A percentile compares a stretch with the other conserved stretches of the same genome.
phyloP scores from a whole-genome alignment of 768 basidiomycete genomes.

The Floccularia luteovirens region DNA sequence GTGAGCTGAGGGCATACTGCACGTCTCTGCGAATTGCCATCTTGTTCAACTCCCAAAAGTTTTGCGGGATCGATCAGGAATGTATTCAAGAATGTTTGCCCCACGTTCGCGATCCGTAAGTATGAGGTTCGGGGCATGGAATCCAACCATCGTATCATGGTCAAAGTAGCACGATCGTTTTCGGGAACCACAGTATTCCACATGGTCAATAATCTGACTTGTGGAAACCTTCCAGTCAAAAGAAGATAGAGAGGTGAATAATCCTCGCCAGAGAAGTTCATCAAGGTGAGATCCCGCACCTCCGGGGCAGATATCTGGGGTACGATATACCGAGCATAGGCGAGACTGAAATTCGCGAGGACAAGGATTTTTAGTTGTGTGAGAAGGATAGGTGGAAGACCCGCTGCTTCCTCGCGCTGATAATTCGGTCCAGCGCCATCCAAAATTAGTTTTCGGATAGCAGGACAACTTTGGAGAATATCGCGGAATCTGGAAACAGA shows the following conservation, averaged over 20 bases:
- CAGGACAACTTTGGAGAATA: conserved; percentile 41
- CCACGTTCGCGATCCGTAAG: conserved; percentile 39
- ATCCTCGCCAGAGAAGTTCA: conserved; percentile 43
- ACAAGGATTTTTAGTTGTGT: conserved; percentile 42
- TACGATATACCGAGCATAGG: conserved; percentile 39
- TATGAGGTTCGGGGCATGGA: conserved; percentile 51
- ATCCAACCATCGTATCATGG: conserved; percentile 42
- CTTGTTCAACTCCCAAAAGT: conserved; percentile 4
- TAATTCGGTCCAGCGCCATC: conserved; percentile 55
- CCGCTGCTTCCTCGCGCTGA: conserved; percentile 9
- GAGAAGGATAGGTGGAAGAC: conserved; percentile 33
- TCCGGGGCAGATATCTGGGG: conserved; percentile 48
- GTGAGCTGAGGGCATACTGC: conserved; percentile 37
- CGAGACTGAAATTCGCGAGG: conserved; percentile 46
- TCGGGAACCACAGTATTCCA: conserved; percentile 32
- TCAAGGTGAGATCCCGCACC: conserved; percentile 49
- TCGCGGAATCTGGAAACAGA: conserved; percentile 40
- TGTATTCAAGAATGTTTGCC: conserved; percentile 32
- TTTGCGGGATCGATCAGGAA: conserved; percentile 34
- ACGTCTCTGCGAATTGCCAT: conserved; percentile 4
- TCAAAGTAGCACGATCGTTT: conserved; percentile 12
- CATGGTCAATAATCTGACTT: conserved; percentile 47
- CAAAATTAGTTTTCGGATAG: conserved; percentile 45
- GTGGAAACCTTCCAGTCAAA: conserved; percentile 41
- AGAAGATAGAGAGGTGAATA: conserved; percentile 38